Base-by-base conservation (phyloP, 2,329 filamentous ascomycete species). In the Lachnellula suecica region DNA sequence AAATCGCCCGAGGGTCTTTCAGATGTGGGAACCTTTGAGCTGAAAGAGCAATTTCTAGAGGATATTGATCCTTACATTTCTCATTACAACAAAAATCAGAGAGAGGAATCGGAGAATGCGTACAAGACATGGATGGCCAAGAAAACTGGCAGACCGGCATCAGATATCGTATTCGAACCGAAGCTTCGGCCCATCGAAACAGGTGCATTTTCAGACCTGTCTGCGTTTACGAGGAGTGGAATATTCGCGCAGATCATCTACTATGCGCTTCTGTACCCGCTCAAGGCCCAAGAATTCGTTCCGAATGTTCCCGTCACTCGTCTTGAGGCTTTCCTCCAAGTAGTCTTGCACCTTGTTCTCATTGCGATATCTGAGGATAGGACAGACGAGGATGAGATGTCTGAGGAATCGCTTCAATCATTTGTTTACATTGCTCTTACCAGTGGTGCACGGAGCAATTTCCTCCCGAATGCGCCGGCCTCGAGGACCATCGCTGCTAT, bases 31-130 rank as follows among this genome's bases (percentile, higher is more conserved):
- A 96, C 90, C 0, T 99, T 99, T 64, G 91, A 97, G 69, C 76
- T 99, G 47, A 94, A 92, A 66, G 84, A 88, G 4, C 83, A 96
- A 55, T 94, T 87, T 63, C 81, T 97, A 35, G 88, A 93, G 61
- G 82, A 95, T 43, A 84, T 99, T 46, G 95, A 99, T 68, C 94
- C 95, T 1, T 99, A 97, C 68, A 94, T 92, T 65, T 89, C 92
- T 6, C 91, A 97, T 66, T 99, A 96, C 70, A 95, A 86, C 65
- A 96, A 96, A 67, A 99, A 99, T 64, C 93, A 97, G 69, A 84
- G 94, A 46, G 94, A 99, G 66, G 94, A 99, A 69, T 91, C 93
- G 0, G 94, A 99, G 70, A 85, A 83, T 60, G 88, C 91, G 3
- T 97, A 94, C 73, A 91, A 88, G 63, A 87, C 88, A 64, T 88